Base-by-base conservation (phyloP, 805 yeast species). In the Barnettozyma botsteinii region DNA sequence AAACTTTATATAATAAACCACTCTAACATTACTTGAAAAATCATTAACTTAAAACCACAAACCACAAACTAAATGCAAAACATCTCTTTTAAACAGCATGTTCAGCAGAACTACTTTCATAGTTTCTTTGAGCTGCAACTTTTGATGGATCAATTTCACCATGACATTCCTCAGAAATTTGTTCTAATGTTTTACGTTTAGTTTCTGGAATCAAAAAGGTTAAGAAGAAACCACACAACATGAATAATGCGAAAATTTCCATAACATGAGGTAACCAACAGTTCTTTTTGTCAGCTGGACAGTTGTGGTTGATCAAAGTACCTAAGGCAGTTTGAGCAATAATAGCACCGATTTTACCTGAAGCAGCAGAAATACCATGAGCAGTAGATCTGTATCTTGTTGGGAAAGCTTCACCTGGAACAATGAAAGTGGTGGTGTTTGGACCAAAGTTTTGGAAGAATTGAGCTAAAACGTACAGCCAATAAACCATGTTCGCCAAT, bases 321-420 rank as follows among this genome's bases (percentile, higher is more conserved):
- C 96, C 93, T 51, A 84, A 65, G 61, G 84, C 82, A 47, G 89
- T 80, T 69, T 83, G 93, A 21, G 96, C 95, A 70, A 87, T 77
- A 52, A 87, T 85, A 44, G 96, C 95, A 70, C 96, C 96, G 55
- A 86, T 71, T 64, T 87, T 87, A 72, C 96, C 96, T 25, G 78
- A 64, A 37, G 94, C 96, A 53, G 96, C 96, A 48, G 95, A 86
- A 48, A 87, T 73, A 73, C 96, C 96, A 57, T 87, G 96, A 35
- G 96, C 95, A 51, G 95, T 79, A 19, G 95, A 86, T 80, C 96
- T 83, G 69, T 86, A 87, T 73, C 95, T 81, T 42, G 96, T 87
- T 62, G 96, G 96, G 82, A 71, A 88, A 61, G 78, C 69, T 70
- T 87, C 96, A 67, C 95, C 96, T 36, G 96, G 95, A 59, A 85